Evolutionary conservation across 2,329 filamentous ascomycete genomes (phyloP), one percentile per base, ranked within the genome.

Genomic region (Apiospora rasikravindrae): DNA sequence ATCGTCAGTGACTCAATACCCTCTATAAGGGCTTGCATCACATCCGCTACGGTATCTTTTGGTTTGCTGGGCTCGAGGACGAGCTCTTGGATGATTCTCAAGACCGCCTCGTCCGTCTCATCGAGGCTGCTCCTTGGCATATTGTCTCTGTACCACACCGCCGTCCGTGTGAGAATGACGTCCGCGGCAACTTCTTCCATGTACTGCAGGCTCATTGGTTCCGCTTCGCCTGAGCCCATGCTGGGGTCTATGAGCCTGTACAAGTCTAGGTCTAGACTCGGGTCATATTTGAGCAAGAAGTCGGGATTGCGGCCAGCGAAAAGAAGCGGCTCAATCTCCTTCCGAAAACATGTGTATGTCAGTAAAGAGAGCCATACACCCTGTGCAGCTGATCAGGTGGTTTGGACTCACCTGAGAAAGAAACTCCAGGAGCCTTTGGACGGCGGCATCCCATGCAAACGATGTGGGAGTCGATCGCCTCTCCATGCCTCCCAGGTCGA

Each of bases 191-290:
- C 61, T 26, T n/a, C 19, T 24, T 29, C 51, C 40, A 70, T 44
- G n/a, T 67, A 42, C 19, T 33, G 33, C 14, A 70, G 26, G 7
- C 29, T 24, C 16, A n/a, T 26, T 1, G 40, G 40, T 22, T n/a
- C 8, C 13, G 24, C 24, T 5, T 49, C 24, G 14, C 29, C 44
- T 29, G 26, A 26, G 26, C 16, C 37, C 67, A 49, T 49, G 37
- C 67, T 51, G 40, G 42, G 67, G 6, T 33, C 44, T 26, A 71
- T 29, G 29, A 71, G 47, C 3, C 70, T 42, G 44, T 67, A 67
- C 42, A 37, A 33, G 16, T 61, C 53, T 11, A 22, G 4, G 16
- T 61, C 53, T 8, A 61, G 16, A 6, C 5, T 61, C 14, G 53
- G 53, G 14, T 61, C 26, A 67, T 14, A 26, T 33, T 40, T 19